A percentile compares a stretch with the other conserved stretches of the same genome.
Conservation (phyloP, 768 basidiomycete species). For the Leucogyrophana mollusca region DNA sequence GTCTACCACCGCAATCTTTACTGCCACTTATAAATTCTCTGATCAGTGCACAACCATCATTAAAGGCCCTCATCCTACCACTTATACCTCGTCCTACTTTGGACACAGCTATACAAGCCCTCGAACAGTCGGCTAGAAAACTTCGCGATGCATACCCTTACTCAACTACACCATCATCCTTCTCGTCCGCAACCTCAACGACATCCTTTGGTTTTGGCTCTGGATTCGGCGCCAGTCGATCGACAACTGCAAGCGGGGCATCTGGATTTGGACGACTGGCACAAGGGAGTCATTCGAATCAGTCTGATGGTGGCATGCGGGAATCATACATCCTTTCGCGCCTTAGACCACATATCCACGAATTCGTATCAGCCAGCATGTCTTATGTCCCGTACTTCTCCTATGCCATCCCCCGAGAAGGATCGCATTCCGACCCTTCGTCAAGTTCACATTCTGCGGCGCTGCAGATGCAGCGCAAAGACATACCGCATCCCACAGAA, state of each 20-base stretch:
- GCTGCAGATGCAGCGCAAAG: conserved; percentile 54
- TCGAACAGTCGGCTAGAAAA: conserved; percentile 67
- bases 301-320: conserved; percentile 58
- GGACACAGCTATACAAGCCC: conserved; percentile 67
- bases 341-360: conserved; percentile 69
- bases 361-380: conserved; percentile 74
- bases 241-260: conserved; percentile 11
- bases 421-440: conserved; percentile 19
- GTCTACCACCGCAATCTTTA: conserved; percentile 73
- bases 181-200: conserved; percentile 20
- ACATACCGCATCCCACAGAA: conserved; percentile 70
- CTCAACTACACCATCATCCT: conserved; percentile 47
- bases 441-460: conserved; percentile 41
- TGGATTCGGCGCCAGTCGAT: conserved; percentile 18
- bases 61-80: conserved; percentile 70
- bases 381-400: conserved; percentile 89
- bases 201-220: conserved; percentile 34
- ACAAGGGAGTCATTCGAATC: conserved; percentile 14
- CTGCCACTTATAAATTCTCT: conserved; percentile 72
- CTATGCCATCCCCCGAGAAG: conserved; percentile 37
- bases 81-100: conserved; percentile 85
- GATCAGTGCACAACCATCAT: conserved; percentile 61
- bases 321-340: conserved; percentile 77
- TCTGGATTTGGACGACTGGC: conserved; percentile 7
- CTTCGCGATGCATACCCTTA: conserved; percentile 84